A percentile compares a stretch with the other conserved stretches of the same genome.
These are phyloP conservation scores for Phytophthora palmivora DNA, from an alignment of 352 stramenopile genomes.

Conservation along the genomic window DNA sequence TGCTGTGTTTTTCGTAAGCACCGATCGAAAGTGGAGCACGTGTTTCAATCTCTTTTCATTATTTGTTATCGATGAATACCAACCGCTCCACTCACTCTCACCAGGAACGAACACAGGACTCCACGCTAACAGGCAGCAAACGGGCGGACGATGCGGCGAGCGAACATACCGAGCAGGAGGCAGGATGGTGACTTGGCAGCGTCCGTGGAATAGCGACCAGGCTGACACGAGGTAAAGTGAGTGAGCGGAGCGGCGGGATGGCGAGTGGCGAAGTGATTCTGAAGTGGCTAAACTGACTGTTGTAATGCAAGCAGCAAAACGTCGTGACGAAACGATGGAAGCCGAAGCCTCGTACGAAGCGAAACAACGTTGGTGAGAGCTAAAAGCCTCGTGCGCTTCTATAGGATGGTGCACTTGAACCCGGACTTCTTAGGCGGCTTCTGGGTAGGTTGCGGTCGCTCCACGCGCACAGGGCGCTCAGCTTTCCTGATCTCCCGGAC, in stretches of 20 bases:
- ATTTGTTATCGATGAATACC: conserved; percentile 20
- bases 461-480: conserved; percentile 64
- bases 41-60: conserved; percentile 20
- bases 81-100: conserved; percentile 6
- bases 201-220: conserved; percentile 3
- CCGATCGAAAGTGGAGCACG: neutral
- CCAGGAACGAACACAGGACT: conserved; percentile 14
- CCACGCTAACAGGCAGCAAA: conserved; percentile 15
- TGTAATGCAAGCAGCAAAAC: conserved; percentile 46
- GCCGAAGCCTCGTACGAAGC: conserved; percentile 15
- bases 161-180: conserved; percentile 18
- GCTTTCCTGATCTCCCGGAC: conserved; percentile 88
- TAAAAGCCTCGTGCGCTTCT: conserved; percentile 36
- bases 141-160: conserved; percentile 18
- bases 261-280: conserved; percentile 28
- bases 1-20: conserved; percentile 1
- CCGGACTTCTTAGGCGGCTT: conserved; percentile 76
- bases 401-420: conserved; percentile 63
- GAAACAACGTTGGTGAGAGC: conserved; percentile 30
- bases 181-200: conserved; percentile 4
- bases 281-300: conserved; percentile 47
- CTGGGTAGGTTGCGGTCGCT: conserved; percentile 49
- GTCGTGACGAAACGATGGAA: conserved; percentile 28
- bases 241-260: conserved; percentile 13
- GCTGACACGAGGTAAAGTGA: conserved; percentile 14